Evolutionary conservation across 371 early-diverging fungal genomes (phyloP), one percentile per base, ranked within the genome.

Genomic region (Nosema muscidifuracis): DNA sequence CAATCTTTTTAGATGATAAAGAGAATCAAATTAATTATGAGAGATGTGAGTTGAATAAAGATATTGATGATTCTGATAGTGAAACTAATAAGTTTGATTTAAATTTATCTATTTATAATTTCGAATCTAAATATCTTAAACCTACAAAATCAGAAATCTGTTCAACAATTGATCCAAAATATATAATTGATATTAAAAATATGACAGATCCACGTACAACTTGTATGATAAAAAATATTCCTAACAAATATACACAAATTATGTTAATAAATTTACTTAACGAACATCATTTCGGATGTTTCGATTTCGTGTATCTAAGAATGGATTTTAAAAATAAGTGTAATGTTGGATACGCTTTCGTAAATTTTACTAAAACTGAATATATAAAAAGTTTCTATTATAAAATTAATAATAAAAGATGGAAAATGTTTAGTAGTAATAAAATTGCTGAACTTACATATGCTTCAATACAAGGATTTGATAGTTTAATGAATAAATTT

Each of bases 161-260:
- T n/a, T 28, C 56, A 13, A 2, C 56, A 4, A 56, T 10, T 10
- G 56, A 56, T 3, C 10, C 28, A 28, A 56, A 56, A 30, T 24
- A 28, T 30, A 30, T 58, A 30, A 73, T 74, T 4, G 65, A 65
- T 16, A 73, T 77, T 16, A 51, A 64, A 1, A 28, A 44, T 1
- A 86, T 87, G 4, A 33, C 60, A 16, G 91, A 92, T 69, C 82
- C 44, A 26, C 83, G 91, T 18, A 90, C 89, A 0, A 90, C 93
- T 0, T 88, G 88, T 75, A 92, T 92, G 93, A 88, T 92, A 43
- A 86, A 89, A 67, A 91, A 92, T 72, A 90, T 92, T 63, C 93
- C 93, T 20, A 92, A 92, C 84, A 89, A 90, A 80, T 89, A 88
- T 74, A 88, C 89, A 12, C 82, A 87, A 86, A 81, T 84, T 75